Base-by-base conservation (phyloP, 2,329 filamentous ascomycete species). In the Aspergillus fumigatiaffinis region DNA sequence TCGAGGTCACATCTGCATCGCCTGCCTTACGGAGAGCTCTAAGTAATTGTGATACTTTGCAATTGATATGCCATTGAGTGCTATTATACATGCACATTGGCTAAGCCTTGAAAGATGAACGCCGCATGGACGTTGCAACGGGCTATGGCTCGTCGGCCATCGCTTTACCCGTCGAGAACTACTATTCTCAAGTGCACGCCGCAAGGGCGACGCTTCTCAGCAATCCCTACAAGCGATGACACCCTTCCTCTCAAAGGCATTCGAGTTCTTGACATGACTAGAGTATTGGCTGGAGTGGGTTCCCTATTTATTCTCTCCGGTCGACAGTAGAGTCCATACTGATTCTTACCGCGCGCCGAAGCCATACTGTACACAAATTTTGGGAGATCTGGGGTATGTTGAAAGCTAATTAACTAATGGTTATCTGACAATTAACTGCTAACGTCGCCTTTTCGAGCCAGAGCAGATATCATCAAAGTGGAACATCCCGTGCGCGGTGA, bases 321-420 rank as follows among this genome's bases (percentile, higher is more conserved):
- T 14, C 35, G 52, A 53, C 58, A 51, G 1, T 7, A 35, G 4
- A 35, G 32, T 17, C 32, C 52, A 44, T 57, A 25, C 58, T 60
- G 52, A 65, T 53, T 54, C 50, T 60, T 49, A 12, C 14, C 46
- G 50, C 49, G 35, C 58, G 52, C 29, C 56, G 14, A 68, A 97
- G 91, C 94, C 94, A 63, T 97, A 97, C 71, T 97, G 92, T 68
- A 97, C 94, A 41, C 94, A 99, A 74, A 97, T 99, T 54, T 78
- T 99, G 9, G 94, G 93, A 56, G 94, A 99, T 76, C 82, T 99
- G 66, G 94, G 94, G 93, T 96, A 85, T 73, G 86, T 66, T 25
- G 20, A 47, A 47, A 2, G 6, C 12, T 26, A 41, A 38, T 41
- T 2, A 14, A 26, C n/a, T 41, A 25, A 28, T 7, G 58, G 29